Conservation (phyloP, 169 alveolate species). For the Babesia ovis region DNA sequence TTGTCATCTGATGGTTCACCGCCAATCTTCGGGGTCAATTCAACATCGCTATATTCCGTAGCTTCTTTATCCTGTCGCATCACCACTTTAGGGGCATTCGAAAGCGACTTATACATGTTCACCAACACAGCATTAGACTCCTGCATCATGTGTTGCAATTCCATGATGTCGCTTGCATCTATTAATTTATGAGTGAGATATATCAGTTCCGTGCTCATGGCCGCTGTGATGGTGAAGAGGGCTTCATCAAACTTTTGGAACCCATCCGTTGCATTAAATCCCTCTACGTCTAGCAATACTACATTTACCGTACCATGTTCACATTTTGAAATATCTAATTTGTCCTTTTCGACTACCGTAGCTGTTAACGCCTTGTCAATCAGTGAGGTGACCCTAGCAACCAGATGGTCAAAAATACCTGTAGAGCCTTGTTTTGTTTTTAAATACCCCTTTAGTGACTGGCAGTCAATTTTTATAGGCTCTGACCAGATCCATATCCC, state of each 20-base stretch:
- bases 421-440: constrained; percentile 26
- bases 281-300: constrained; percentile 76
- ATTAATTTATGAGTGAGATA: constrained; percentile 71
- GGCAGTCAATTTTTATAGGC: constrained; percentile 66
- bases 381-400: constrained; percentile 54
- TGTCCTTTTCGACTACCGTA: constrained; percentile 39
- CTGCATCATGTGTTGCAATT: constrained; percentile 66
- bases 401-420: constrained; percentile 53
- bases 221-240: constrained; percentile 70
- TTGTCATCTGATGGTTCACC: neutral
- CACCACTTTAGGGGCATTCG: constrained; percentile 5
- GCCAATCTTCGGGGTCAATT: neutral
- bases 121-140: constrained; percentile 62
- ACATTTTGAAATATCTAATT: constrained; percentile 39
- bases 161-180: constrained; percentile 66
- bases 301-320: constrained; percentile 57
- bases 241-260: constrained; percentile 75
- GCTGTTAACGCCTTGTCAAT: constrained; percentile 58
- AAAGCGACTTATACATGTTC: constrained; percentile 16
- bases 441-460: constrained; percentile 19
- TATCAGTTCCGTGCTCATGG: constrained; percentile 72
- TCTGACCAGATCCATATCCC: constrained; percentile 81
- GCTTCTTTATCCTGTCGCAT: neutral
- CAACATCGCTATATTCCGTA: neutral
- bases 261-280: constrained; percentile 73